Evolutionary conservation across 495 filamentous ascomycete genomes (phyloP).

Genomic region (Penicillium pulvis): DNA sequence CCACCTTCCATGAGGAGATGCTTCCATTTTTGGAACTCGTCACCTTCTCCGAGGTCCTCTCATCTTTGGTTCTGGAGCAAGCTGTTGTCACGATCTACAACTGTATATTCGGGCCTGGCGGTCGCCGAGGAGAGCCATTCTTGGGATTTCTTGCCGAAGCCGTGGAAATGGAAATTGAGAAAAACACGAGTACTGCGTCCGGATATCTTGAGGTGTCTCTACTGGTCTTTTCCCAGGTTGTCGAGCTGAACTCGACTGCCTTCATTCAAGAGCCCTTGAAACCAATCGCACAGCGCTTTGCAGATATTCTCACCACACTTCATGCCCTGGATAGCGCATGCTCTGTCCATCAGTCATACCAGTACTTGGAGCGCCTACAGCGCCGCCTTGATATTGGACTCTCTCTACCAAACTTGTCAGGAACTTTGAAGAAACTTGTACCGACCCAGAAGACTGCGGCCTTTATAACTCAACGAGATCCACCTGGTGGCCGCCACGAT

Average conservation of each 20-base stretch:
- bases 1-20: slow-evolving; percentile 32
- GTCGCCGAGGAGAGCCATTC: slow-evolving; percentile 20
- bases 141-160: slow-evolving; percentile 1
- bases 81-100: slow-evolving; percentile 59
- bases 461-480: slow-evolving; percentile 2
- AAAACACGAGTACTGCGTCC: background rate
- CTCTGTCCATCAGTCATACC: slow-evolving; percentile 4
- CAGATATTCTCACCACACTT: background rate
- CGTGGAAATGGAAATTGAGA: background rate
- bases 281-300: background rate
- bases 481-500: slow-evolving; percentile 56
- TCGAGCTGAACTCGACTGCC: slow-evolving; percentile 35
- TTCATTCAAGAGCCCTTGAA: slow-evolving; percentile 26
- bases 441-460: background rate
- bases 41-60: slow-evolving; percentile 51
- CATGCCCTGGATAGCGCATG: background rate
- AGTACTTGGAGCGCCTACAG: slow-evolving; percentile 4
- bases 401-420: slow-evolving; percentile 3
- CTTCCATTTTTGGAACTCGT: slow-evolving; percentile 57
- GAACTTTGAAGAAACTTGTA: background rate
- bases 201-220: slow-evolving; percentile 15
- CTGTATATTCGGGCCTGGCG: slow-evolving; percentile 53
- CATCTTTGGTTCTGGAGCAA: slow-evolving; percentile 56
- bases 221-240: slow-evolving; percentile 28
- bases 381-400: slow-evolving; percentile 7